These are phyloP conservation scores for Sugiyamaella xylanicola DNA, from an alignment of 1,139 yeast species.

Conservation along the genomic window DNA sequence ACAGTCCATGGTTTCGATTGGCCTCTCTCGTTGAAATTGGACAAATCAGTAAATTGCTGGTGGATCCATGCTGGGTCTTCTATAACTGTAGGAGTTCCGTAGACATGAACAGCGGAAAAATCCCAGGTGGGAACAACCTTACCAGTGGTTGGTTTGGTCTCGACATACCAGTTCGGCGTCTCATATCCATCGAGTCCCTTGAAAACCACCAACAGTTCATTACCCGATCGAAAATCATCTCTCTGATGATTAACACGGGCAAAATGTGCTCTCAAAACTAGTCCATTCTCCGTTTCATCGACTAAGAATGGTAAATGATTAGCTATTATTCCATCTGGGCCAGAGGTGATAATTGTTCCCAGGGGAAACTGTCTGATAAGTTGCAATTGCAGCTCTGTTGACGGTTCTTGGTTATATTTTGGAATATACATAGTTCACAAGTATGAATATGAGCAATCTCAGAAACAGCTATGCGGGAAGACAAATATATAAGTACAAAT, in stretches of 20 bases:
- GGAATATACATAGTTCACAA: constrained; percentile 38
- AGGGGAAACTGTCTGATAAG: constrained; percentile 54
- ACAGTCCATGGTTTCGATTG: constrained; percentile 55
- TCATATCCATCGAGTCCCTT: constrained; percentile 58
- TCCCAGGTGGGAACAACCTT: constrained; percentile 77
- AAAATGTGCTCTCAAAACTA: constrained; percentile 57
- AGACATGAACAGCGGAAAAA: constrained; percentile 61
- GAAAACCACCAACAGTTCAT: constrained; percentile 55
- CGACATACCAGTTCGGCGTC: constrained; percentile 62
- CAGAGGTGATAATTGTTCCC: constrained; percentile 54
- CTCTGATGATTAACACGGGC: constrained; percentile 59
- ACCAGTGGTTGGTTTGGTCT: constrained; percentile 56
- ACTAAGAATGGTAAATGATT: constrained; percentile 63
- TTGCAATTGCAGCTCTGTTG: constrained; percentile 47
- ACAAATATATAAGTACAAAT: too few relatives aligned
- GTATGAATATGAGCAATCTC: too few relatives aligned
- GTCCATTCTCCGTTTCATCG: constrained; percentile 46
- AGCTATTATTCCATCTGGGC: constrained; percentile 42
- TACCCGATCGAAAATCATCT: constrained; percentile 45
- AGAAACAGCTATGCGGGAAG: too few relatives aligned
- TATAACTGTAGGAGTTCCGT: constrained; percentile 55
- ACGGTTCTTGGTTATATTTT: constrained; percentile 33
- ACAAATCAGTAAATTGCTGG: constrained; percentile 50
- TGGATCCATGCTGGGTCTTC: constrained; percentile 49
- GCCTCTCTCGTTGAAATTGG: constrained; percentile 52